A percentile compares a stretch with the other conserved stretches of the same genome.
Evolutionary conservation across 768 basidiomycete species (phyloP).

Genomic region (Russula emetica): DNA sequence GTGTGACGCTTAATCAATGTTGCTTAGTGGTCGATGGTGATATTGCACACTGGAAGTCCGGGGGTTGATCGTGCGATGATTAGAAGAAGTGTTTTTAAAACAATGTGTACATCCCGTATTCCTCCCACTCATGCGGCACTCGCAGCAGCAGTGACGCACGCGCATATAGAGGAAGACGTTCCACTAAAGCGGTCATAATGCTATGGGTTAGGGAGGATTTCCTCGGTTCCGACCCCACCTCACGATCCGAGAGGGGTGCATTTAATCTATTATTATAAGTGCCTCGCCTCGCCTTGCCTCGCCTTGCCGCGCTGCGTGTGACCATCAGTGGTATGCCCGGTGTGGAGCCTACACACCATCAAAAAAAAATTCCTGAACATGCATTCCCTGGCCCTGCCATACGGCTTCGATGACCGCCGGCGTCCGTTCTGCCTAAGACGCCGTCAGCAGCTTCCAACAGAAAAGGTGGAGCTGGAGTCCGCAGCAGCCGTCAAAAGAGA

Average conservation of each 20-base stretch:
- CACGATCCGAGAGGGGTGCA: background rate
- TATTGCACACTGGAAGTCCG: slow-evolving; percentile 89
- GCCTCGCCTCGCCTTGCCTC: background rate
- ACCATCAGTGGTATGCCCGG: background rate
- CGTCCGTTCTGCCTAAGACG: background rate
- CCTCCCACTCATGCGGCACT: background rate
- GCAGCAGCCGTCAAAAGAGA: no score
- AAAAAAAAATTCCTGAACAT: background rate
- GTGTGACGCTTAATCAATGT: background rate
- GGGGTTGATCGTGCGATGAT: slow-evolving; percentile 38
- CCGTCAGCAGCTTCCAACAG: background rate
- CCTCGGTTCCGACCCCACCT: background rate
- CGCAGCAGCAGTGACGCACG: background rate
- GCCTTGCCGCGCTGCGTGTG: background rate
- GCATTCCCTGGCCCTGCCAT: background rate
- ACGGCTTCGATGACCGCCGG: background rate
- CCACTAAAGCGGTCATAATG: background rate
- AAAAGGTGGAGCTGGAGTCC: background rate
- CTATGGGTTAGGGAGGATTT: background rate
- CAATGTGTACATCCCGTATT: background rate
- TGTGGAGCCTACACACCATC: background rate
- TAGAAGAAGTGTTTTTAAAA: slow-evolving; percentile 3
- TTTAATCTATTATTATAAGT: background rate
- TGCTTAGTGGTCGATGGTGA: slow-evolving; percentile 76
- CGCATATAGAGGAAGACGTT: slow-evolving; percentile 1